Base-by-base conservation (phyloP, 202 grass and related monocot species). In the Saccharum hybrid region DNA sequence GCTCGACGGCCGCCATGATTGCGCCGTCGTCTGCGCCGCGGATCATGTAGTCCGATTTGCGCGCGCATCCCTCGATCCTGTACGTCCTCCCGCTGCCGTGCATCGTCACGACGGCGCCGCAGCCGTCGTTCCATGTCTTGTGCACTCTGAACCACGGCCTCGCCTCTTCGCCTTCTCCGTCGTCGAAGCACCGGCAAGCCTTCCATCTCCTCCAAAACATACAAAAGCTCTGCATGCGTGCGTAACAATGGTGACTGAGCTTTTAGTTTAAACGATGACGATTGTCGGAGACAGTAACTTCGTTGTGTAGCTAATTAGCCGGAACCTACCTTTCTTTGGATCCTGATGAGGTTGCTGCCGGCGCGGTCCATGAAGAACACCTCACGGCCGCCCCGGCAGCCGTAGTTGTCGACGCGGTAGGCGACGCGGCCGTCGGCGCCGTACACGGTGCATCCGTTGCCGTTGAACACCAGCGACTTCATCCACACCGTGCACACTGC, bases 371-470 rank as follows among this genome's bases (percentile, higher is more conserved):
- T 92, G 76, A 92, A 68, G 42, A 69, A 75, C 0, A 79, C 87
- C 66, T 89, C 77, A 13, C 81, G 48, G 72, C 90, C 68, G 9
- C 84, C 87, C 2, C 21, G 72, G 77, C 73, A 82, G 18, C 56
- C 81, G 30, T 92, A 92, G 77, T 92, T 92, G 75, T 92, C 90
- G 12, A 92, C 84, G n/a, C n/a, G n/a, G n/a, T n/a, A n/a, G n/a
- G n/a, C n/a, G n/a, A n/a, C n/a, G 28, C 90, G 81, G 56, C 90
- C 87, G 19, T 87, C 77, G 8, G 77, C 54, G 63, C 71, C 68
- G 73, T 90, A 92, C 26, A 92, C 81, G n/a, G 87, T 89, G 90
- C 87, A 92, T 39, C 87, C 84, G 39, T 82, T 81, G 72, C 87
- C 78, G 21, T 82, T 87, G 81, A 92, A 90, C 26, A 90, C 81